Evolutionary conservation across 2,329 filamentous ascomycete genomes (phyloP), one percentile per base, ranked within the genome.

Genomic region (Mariannaea sp.): DNA sequence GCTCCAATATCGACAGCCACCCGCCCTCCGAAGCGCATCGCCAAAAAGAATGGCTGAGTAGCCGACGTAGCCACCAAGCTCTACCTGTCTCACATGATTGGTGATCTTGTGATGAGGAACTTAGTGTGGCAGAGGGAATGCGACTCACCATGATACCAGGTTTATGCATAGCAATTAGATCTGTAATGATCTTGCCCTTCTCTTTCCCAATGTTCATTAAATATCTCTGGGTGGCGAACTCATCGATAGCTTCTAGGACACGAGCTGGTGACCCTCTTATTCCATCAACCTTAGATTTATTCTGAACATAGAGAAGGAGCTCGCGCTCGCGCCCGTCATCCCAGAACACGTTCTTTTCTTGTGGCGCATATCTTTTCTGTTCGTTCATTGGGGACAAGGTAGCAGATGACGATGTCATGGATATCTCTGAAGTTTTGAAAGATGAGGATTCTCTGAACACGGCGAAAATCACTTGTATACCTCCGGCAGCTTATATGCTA

Each of bases 21-120:
- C 87, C 1, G 80, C 80, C 41, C 80, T 77, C 51, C 81, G 81
- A n/a, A 90, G 74, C 1, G 87, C 85, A 30, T 84, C 79, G 35
- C 83, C 88, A 65, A 92, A 93, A 1, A 91, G 77, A 53, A 94
- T 84, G 55, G 86, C 86, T 0, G 89, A 93, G 75, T 94, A 94
- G 32, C 89, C 90, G 17, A 92, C 80, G 70, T 94, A 94, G 38
- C 88, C 87, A 36, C 90, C 90, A 0, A 94, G 79, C 68, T 94
- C 90, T 40, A 93, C 79, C 71, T 73, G 6, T 4, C n/a, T 1
- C 12, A 3, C 22, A 2, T 17, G 13, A 16, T 42, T 7, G n/a
- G 10, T n/a, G 19, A 16, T 12, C n/a, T 2, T 10, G 9, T 32
- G 10, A n/a, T 8, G 13, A 3, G 9, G 1, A 5, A n/a, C 5